A percentile compares a stretch with the other conserved stretches of the same genome.
Evolutionary conservation across 1,139 yeast species (phyloP).

Genomic region (Torulaspora globosa): DNA sequence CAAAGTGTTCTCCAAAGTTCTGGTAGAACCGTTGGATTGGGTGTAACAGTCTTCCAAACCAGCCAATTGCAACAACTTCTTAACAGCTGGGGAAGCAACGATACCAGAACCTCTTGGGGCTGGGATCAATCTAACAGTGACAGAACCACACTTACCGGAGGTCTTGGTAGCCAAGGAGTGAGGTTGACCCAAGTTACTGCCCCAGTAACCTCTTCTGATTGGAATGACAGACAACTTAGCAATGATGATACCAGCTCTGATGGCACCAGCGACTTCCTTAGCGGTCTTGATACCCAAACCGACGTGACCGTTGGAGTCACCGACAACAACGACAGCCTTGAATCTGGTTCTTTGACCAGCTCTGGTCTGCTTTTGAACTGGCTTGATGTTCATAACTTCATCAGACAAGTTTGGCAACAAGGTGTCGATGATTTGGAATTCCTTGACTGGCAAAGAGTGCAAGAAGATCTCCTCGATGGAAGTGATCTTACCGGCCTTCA

Average conservation of each 20-base stretch:
- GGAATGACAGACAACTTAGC: slow-evolving; percentile 99
- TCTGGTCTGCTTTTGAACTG: slow-evolving; percentile 99
- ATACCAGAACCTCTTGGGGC: slow-evolving; percentile 99
- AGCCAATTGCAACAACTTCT: slow-evolving; percentile 97
- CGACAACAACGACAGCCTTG: slow-evolving; percentile 99
- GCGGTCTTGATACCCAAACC: slow-evolving; percentile 99
- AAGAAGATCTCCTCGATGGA: slow-evolving; percentile 97
- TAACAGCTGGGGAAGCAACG: slow-evolving; percentile 99
- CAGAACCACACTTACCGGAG: slow-evolving; percentile 99
- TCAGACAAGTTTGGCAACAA: slow-evolving; percentile 94
- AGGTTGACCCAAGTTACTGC: slow-evolving; percentile 98
- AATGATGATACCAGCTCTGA: slow-evolving; percentile 98
- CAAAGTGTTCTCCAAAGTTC: slow-evolving; percentile 99
- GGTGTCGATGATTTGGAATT: slow-evolving; percentile 96
- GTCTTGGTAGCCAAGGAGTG: slow-evolving; percentile 98
- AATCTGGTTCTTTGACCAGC: slow-evolving; percentile 99
- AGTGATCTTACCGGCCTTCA: slow-evolving; percentile 97
- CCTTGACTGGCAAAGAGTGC: slow-evolving; percentile 99
- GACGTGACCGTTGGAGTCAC: slow-evolving; percentile 99
- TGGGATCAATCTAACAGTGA: slow-evolving; percentile 95
- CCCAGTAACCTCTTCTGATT: slow-evolving; percentile 99
- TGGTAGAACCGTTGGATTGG: slow-evolving; percentile 97
- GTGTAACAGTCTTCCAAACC: slow-evolving; percentile 99
- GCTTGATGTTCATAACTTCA: slow-evolving; percentile 99
- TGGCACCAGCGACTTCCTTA: slow-evolving; percentile 99